Evolutionary conservation across 176 grass and related monocot species (phyloP).

Genomic region (Phyllostachys edulis): DNA sequence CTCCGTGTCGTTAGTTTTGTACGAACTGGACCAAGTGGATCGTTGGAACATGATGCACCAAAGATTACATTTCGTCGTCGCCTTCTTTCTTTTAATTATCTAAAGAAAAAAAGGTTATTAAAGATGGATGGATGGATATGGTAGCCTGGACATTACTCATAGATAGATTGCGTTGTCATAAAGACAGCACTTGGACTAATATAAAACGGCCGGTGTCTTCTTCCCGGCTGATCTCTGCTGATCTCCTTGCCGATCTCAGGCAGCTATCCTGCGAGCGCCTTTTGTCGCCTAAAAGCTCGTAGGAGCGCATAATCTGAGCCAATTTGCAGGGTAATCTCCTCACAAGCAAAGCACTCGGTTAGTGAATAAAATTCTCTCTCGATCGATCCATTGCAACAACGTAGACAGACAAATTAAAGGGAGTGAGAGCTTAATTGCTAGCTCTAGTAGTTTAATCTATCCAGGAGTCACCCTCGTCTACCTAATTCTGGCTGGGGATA

Average conservation of each 20-base stretch:
- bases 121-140: background rate
- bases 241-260: conserved; percentile 34
- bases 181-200: conserved; percentile 24
- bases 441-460: background rate
- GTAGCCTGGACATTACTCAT: conserved; percentile 7
- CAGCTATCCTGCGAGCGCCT: background rate
- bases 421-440: background rate
- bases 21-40: conserved; percentile 1
- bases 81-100: background rate
- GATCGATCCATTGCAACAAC: background rate
- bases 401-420: background rate
- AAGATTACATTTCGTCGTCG: background rate
- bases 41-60: background rate
- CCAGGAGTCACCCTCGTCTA: conserved; percentile 26
- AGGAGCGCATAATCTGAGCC: background rate
- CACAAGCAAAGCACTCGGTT: background rate
- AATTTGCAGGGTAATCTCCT: background rate
- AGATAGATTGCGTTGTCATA: conserved; percentile 25
- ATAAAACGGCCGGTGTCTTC: conserved; percentile 37
- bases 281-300: background rate
- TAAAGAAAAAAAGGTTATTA: background rate
- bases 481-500: conserved; percentile 41
- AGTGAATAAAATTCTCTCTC: background rate
- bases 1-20: background rate
- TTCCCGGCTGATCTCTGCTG: conserved; percentile 27